Evolutionary conservation across 2,329 filamentous ascomycete species (phyloP).

Genomic region (Eutypa lata): DNA sequence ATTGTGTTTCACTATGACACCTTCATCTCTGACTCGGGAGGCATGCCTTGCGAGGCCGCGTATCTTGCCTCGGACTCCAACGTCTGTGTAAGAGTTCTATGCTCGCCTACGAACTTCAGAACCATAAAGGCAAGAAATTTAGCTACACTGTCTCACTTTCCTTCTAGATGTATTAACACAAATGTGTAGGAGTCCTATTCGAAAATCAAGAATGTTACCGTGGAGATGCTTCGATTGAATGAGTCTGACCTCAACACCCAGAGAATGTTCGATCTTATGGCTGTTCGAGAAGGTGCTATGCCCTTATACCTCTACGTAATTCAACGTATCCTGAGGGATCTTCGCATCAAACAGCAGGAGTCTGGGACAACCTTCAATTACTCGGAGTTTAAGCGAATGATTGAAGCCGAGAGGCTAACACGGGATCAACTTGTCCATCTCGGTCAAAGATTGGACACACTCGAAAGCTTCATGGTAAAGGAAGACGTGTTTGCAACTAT

Average conservation of each 20-base stretch:
- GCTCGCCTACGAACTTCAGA: conserved; percentile 49
- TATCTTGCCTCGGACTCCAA: conserved; percentile 43
- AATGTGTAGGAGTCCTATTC: conserved; percentile 36
- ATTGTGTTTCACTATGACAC: conserved; percentile 65
- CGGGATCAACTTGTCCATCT: conserved; percentile 52
- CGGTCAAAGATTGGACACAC: conserved; percentile 54
- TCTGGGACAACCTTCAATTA: conserved; percentile 45
- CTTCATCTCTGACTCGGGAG: conserved; percentile 45
- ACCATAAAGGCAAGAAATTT: conserved; percentile 32
- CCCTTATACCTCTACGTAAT: conserved; percentile 60
- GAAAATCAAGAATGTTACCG: conserved; percentile 38
- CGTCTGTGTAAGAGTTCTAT: conserved; percentile 51
- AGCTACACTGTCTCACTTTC: background rate
- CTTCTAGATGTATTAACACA: conserved; percentile 2
- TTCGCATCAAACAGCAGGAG: conserved; percentile 45
- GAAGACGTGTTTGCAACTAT: background rate
- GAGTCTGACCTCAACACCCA: conserved; percentile 53
- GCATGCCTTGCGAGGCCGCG: conserved; percentile 57
- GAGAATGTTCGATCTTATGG: conserved; percentile 60
- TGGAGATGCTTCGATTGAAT: conserved; percentile 50
- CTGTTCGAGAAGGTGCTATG: conserved; percentile 38
- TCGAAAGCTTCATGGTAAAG: conserved; percentile 60
- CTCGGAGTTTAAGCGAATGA: conserved; percentile 36
- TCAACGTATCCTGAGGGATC: conserved; percentile 52
- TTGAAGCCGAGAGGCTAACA: conserved; percentile 38